These are phyloP conservation scores for Sporothrix euskadiensis DNA, from an alignment of 2,329 filamentous ascomycete genomes.

Conservation along the genomic window DNA sequence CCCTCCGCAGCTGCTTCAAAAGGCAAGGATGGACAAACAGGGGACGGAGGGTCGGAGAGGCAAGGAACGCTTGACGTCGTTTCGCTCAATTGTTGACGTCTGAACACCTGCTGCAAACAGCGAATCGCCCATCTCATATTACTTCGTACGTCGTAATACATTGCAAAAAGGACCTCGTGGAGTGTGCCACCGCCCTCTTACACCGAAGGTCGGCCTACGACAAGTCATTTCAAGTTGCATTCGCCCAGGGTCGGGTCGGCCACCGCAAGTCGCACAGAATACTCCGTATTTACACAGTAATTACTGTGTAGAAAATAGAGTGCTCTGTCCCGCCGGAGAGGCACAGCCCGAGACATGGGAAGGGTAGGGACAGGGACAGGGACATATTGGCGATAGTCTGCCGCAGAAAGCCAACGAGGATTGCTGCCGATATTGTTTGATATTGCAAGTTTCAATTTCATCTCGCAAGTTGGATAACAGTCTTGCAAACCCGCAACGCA, in stretches of 20 bases:
- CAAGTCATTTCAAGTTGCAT: neutral
- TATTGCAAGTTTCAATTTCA: neutral
- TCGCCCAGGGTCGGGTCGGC: neutral
- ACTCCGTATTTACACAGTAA: no score
- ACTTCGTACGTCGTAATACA: neutral
- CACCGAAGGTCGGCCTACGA: slow-evolving; percentile 6
- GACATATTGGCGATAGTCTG: neutral
- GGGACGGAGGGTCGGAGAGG: neutral
- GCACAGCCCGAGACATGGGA: neutral
- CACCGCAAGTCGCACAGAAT: neutral
- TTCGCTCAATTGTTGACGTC: slow-evolving; percentile 1
- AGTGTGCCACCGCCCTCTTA: neutral
- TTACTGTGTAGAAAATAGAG: neutral
- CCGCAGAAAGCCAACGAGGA: neutral
- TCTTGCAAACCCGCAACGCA: neutral
- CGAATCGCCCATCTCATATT: neutral
- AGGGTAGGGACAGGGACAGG: neutral
- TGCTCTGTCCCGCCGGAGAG: neutral
- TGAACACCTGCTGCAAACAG: neutral
- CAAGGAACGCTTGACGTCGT: neutral
- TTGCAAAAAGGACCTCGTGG: neutral
- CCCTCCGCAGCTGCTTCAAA: neutral
- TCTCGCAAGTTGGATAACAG: slow-evolving; percentile 8
- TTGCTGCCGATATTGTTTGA: neutral
- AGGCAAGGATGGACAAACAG: neutral